Base-by-base conservation (phyloP, 192 early-diverging fungal genomes). In the Backusella macrospora region DNA sequence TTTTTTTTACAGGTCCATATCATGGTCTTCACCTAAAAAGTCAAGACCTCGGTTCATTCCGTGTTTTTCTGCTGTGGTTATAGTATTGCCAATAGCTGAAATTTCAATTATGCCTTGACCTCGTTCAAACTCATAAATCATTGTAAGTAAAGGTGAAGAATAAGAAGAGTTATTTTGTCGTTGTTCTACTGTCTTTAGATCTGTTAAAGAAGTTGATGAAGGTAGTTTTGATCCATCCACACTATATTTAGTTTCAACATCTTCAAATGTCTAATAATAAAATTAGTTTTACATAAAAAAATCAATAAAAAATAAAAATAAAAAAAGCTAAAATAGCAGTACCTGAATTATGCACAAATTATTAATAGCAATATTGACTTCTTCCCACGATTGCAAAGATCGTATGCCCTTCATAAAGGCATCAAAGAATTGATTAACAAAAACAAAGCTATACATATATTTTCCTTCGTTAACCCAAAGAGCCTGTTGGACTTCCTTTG, bases 371-470 rank as follows among this genome's bases (percentile, higher is more conserved):
- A 80, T 69, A 48, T 83, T 77, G 6, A 85, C 78, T 65, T 87
- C 80, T 10, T 81, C 83, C 73, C 73, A 74, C 0, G 80, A 77
- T 6, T 73, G 78, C 13, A 87, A 65, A 4, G 71, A 73, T 26
- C 72, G 74, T 44, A 87, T 79, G 12, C 86, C 81, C 43, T 81
- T 83, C 74, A 87, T 71, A 44, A 85, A 87, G 6, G 81, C 78
- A 29, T 81, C 76, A 73, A 87, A 85, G 76, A 87, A 87, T 49
- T 83, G 86, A 65, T 85, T 87, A 39, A 85, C 80, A 79, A 79
- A 82, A 12, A 76, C 75, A 76, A 87, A 87, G 49, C 70, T 80
- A 21, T 81, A 81, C 38, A 79, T 65, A 72, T 79, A 76, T 37
- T 74, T 75, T 6, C 70, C 73, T 63, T 81, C 77, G 29, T 66